Evolutionary conservation across 202 grass and related monocot species (phyloP), one percentile per base, ranked within the genome.

Genomic region (Zizania palustris): DNA sequence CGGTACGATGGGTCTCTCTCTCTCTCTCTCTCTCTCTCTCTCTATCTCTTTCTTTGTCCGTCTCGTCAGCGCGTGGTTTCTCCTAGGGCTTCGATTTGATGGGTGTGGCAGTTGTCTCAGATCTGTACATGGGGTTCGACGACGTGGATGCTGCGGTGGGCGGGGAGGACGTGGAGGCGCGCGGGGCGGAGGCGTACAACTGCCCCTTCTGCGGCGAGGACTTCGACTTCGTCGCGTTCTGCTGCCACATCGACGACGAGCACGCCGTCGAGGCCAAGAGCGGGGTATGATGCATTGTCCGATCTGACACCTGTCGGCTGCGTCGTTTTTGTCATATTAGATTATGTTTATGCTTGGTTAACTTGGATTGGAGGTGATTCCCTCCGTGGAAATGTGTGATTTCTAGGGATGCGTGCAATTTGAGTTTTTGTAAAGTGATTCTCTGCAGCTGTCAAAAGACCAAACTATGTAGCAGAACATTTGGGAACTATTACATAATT

Each of bases 181-280:
- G 65, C 60, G 82, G 72, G 20, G 79, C 79, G 19, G 83, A 80
- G 63, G 72, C 69, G 28, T 97, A 86, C 83, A 85, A 85, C 64
- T 97, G 93, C 69, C 93, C 93, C n/a, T 97, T 97, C 60, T 93
- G 93, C 56, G 83, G 83, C n/a, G 93, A 93, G 80, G 93, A 97
- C 57, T 97, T 97, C 18, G 93, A 97, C 53, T 90, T 97, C 67
- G 90, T 97, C 12, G 60, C 87, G 5, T 68, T 97, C 28, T 97
- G 90, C 82, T 97, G 90, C 66, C 93, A 93, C 76, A 81, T 97
- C 58, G 90, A 97, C 57, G 93, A 90, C 39, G 93, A 97, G 85
- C 93, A 97, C 83, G 84, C 87, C 15, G 72, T 86, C 16, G 93
- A 93, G 75, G 72, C 90, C 34, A 97, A 84, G 57, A 90, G 76